Percentiles rank a stretch among this genome's conserved stretches.
These are phyloP conservation scores for Dioscorea cayenensis DNA, from an alignment of 116 monocot genomes.

Conservation along the genomic window DNA sequence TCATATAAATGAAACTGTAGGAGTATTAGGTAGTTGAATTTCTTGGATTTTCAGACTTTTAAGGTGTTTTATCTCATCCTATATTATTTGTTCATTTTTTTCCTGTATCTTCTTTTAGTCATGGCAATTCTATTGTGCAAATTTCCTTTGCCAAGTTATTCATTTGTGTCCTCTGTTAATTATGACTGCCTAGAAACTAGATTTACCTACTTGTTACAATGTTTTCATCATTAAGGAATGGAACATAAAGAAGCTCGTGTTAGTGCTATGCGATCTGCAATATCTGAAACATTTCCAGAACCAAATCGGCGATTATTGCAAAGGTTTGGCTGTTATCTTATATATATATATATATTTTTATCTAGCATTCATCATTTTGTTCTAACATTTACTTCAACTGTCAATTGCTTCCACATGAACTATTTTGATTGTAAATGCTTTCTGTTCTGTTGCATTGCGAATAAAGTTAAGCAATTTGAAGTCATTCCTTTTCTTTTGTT, in stretches of 20 bases:
- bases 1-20: too few species aligned
- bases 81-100: background rate
- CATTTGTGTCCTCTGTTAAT: background rate
- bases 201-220: slow-evolving; percentile 1
- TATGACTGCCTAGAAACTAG: background rate
- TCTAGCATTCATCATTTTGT: too few species aligned
- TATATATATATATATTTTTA: too few species aligned
- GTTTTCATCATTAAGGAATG: slow-evolving; percentile 26
- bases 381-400: too few species aligned
- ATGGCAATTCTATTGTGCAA: background rate
- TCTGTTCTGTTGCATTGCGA: too few species aligned
- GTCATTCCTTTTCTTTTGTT: too few species aligned
- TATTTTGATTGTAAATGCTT: too few species aligned
- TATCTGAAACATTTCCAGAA: slow-evolving; percentile 95
- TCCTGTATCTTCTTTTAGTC: too few species aligned
- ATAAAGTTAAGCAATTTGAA: too few species aligned
- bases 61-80: background rate
- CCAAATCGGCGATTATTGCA: slow-evolving; percentile 91
- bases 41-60: background rate
- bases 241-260: slow-evolving; percentile 69
- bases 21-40: too few species aligned
- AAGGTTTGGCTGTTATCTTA: slow-evolving; percentile 36
- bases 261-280: slow-evolving; percentile 85
- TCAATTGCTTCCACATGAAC: too few species aligned
- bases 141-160: background rate